Evolutionary conservation across 2,329 filamentous ascomycete species (phyloP), one percentile per base, ranked within the genome.

Genomic region (Alternaria panax): DNA sequence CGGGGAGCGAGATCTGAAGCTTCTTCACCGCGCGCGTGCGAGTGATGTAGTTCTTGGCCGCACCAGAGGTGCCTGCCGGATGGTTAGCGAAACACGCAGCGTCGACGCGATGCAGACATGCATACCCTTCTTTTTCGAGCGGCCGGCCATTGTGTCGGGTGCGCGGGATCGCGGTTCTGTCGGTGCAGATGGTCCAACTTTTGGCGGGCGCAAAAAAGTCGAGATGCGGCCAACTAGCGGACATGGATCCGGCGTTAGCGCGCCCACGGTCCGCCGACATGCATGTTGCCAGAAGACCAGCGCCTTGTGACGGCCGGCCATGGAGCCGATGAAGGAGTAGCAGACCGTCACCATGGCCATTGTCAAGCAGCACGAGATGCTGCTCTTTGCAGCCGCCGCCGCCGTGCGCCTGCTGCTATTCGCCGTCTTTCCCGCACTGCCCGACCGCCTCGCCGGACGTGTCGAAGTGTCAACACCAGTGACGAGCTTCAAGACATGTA

Each of bases 41-140:
- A 58, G 95, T 99, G 72, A 99, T 93, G 84, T 94, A 99, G 86
- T 99, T 99, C 83, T 95, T 97, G 83, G 93, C 93, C 80, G 92
- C 90, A 79, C 95, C 95, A 78, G 93, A 86, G 79, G 91, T 88
- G 77, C 93, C 88, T 90, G 68, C 12, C 9, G 25, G 28, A 8
- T 3, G 22, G 41, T 77, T 51, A 77, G 74, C 43, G 42, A n/a
- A 5, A 16, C 0, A 5, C 3, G 5, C 5, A 7, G n/a, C 32
- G n/a, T 25, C n/a, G 14, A 34, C 4, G 0, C n/a, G 4, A 5
- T 16, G 5, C 3, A 3, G 8, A 4, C 1, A 28, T 28, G 69
- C 75, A 68, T 80, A 87, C 88, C 93, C 84, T 94, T 97, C 86
- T 79, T 79, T 64, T 79, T 78, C 38, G 74, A 75, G 59, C 72